Evolutionary conservation across 2,329 filamentous ascomycete genomes (phyloP).

Genomic region (Rachicladosporium sp.): DNA sequence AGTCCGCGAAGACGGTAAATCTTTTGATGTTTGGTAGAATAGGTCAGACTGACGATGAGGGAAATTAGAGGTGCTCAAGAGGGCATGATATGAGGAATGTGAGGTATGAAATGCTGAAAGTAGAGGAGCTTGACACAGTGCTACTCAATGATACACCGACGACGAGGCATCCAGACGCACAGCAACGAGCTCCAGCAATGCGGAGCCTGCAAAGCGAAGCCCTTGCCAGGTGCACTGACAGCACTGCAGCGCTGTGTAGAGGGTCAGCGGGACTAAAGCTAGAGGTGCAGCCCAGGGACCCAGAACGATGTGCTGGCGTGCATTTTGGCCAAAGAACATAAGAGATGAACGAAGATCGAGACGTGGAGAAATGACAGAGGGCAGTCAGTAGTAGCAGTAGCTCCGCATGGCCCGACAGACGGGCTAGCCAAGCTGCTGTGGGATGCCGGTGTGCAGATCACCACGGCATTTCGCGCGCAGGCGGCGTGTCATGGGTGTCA

Average conservation of each 20-base stretch:
- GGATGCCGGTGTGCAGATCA: constrained; percentile 20
- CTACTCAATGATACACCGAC: constrained; percentile 18
- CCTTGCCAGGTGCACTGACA: constrained; percentile 5
- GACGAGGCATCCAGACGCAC: constrained; percentile 10
- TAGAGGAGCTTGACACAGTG: constrained; percentile 11
- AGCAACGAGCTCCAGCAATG: constrained; percentile 11
- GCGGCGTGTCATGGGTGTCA: constrained; percentile 6
- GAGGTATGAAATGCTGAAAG: constrained; percentile 6
- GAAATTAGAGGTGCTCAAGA: constrained; percentile 4
- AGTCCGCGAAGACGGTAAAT: constrained; percentile 1
- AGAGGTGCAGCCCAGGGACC: constrained; percentile 25
- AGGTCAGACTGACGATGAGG: constrained; percentile 8
- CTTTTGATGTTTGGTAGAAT: constrained; percentile 3
- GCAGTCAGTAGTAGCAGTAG: constrained; percentile 11
- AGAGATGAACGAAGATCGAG: constrained; percentile 17
- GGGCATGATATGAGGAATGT: constrained; percentile 6
- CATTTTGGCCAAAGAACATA: constrained; percentile 63
- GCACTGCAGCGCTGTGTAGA: constrained; percentile 6
- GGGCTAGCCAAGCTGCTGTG: constrained; percentile 1
- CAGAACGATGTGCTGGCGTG: constrained; percentile 78
- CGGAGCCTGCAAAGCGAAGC: constrained; percentile 10
- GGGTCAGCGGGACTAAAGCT: constrained; percentile 15
- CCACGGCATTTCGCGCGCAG: constrained; percentile 12
- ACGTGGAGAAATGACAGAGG: constrained; percentile 13
- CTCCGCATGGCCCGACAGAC: constrained; percentile 16